Evolutionary conservation across 1,139 yeast genomes (phyloP).

Genomic region (Tardiomyces depauwii): DNA sequence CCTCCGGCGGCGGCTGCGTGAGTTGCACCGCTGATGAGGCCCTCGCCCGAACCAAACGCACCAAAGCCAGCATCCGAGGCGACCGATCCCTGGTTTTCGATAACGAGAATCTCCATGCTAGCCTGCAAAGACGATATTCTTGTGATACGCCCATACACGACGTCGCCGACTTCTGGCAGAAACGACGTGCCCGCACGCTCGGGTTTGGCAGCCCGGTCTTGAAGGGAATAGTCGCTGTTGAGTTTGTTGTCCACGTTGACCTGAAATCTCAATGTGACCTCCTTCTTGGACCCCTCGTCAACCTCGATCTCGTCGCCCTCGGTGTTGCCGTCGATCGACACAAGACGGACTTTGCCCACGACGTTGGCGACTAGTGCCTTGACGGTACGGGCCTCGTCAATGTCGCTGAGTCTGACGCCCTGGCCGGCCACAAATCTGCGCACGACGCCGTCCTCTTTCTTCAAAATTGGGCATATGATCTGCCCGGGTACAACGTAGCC

Average conservation of each 20-base stretch:
- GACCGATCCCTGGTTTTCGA: slow-evolving; percentile 54
- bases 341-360: slow-evolving; percentile 42
- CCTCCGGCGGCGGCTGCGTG: slow-evolving; percentile 18
- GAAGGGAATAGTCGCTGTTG: slow-evolving; percentile 19
- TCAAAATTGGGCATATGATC: slow-evolving; percentile 36
- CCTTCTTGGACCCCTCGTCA: slow-evolving; percentile 13
- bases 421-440: slow-evolving; percentile 37
- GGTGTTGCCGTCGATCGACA: slow-evolving; percentile 16
- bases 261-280: slow-evolving; percentile 12
- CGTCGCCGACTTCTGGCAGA: slow-evolving; percentile 76
- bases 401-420: slow-evolving; percentile 26
- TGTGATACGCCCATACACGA: slow-evolving; percentile 68
- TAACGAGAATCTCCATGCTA: slow-evolving; percentile 69
- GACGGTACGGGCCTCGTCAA: slow-evolving; percentile 9
- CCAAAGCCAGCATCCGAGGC: slow-evolving; percentile 59
- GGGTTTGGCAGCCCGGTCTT: slow-evolving; percentile 7
- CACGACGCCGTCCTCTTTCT: slow-evolving; percentile 20
- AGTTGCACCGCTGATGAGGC: slow-evolving; percentile 30
- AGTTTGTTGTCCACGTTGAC: slow-evolving; percentile 29
- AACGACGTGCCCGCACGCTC: slow-evolving; percentile 25
- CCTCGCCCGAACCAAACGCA: slow-evolving; percentile 39
- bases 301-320: slow-evolving; percentile 8
- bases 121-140: slow-evolving; percentile 63
- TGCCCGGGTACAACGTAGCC: slow-evolving; percentile 70
- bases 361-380: slow-evolving; percentile 53